These are phyloP conservation scores for Candida endomychidarum DNA, from an alignment of 805 yeast species.

Conservation along the genomic window DNA sequence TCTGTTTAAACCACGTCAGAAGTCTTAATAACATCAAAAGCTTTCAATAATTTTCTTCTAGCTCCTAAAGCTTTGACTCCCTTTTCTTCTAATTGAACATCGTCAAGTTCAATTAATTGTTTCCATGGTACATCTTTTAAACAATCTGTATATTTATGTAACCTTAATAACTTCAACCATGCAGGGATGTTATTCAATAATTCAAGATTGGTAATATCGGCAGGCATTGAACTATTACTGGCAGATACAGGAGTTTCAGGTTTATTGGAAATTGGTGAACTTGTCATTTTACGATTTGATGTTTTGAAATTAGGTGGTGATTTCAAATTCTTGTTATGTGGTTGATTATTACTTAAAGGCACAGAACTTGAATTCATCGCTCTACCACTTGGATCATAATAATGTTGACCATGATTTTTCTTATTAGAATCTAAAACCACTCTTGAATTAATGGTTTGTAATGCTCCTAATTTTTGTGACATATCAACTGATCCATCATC, in stretches of 20 bases:
- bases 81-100: constrained; percentile 63
- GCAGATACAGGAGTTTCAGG: constrained; percentile 5
- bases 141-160: constrained; percentile 92
- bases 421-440: constrained; percentile 46
- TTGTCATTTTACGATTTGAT: constrained; percentile 11
- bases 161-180: constrained; percentile 85
- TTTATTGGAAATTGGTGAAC: constrained; percentile 11
- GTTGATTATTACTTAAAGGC: constrained; percentile 25
- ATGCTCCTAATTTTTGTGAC: constrained; percentile 59
- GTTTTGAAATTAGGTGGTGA: constrained; percentile 15
- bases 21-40: constrained; percentile 73
- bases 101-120: constrained; percentile 69
- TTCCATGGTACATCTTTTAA: constrained; percentile 76
- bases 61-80: constrained; percentile 98
- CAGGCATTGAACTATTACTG: constrained; percentile 38
- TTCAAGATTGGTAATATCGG: constrained; percentile 41
- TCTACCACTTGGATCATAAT: constrained; percentile 35
- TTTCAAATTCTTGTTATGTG: constrained; percentile 14
- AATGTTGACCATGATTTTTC: constrained; percentile 21
- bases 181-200: constrained; percentile 77
- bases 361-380: constrained; percentile 37
- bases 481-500: constrained; percentile 22
- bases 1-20: no score
- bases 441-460: constrained; percentile 61
- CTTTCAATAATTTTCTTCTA: constrained; percentile 86